phyloP scores from a whole-genome alignment of 176 grass and related monocot species.

The Avena insularis region DNA sequence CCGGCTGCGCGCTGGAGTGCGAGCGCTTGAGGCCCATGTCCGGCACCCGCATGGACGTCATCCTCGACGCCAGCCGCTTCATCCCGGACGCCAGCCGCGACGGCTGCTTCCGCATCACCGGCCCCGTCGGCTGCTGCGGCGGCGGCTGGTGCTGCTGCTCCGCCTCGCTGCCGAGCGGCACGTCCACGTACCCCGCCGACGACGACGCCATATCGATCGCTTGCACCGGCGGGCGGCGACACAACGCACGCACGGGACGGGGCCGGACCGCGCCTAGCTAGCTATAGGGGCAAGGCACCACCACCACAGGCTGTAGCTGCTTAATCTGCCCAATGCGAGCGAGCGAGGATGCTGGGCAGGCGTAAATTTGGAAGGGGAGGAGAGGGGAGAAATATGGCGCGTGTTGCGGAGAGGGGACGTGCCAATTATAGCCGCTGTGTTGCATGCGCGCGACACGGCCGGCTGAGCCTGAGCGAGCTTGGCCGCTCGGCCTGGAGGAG shows the following conservation, averaged over 20 bases:
- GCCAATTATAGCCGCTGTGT: slow-evolving; percentile 47
- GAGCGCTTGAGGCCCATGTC: slow-evolving; percentile 51
- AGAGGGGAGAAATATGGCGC: slow-evolving; percentile 36
- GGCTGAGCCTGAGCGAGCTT: slow-evolving; percentile 15
- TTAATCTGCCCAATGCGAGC: background rate
- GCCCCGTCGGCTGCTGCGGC: slow-evolving; percentile 41
- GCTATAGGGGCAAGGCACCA: background rate
- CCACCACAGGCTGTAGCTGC: background rate
- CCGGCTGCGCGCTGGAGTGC: slow-evolving; percentile 59
- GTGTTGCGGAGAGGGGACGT: slow-evolving; percentile 13
- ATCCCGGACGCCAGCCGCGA: slow-evolving; percentile 57
- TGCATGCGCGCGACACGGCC: slow-evolving; percentile 62
- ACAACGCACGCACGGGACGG: background rate
- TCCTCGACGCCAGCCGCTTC: slow-evolving; percentile 44
- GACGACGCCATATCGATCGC: slow-evolving; percentile 32
- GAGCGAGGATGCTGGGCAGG: background rate
- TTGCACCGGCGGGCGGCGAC: background rate
- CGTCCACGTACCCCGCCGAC: slow-evolving; percentile 31
- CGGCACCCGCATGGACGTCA: slow-evolving; percentile 56
- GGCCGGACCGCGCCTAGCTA: no score
- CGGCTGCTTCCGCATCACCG: slow-evolving; percentile 53
- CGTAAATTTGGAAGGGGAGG: slow-evolving; percentile 38
- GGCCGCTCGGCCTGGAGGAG: background rate
- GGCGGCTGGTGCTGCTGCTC: slow-evolving; percentile 15
- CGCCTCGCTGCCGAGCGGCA: slow-evolving; percentile 26